These are phyloP conservation scores for Thalassiosira mediterranea DNA, from an alignment of 352 stramenopile species.

Conservation along the genomic window DNA sequence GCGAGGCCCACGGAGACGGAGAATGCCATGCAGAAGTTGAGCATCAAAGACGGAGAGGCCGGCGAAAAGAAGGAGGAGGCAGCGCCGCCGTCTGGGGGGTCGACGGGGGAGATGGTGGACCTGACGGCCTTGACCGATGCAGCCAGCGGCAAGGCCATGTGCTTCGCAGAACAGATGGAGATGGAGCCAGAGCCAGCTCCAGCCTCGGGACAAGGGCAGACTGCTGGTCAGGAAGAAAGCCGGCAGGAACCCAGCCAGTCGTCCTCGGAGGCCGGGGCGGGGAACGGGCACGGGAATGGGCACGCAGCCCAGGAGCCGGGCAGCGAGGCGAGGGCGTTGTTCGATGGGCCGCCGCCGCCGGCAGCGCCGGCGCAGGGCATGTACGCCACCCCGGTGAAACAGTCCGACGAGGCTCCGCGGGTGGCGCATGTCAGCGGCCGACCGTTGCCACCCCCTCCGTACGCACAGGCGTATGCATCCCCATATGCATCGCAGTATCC, in stretches of 20 bases:
- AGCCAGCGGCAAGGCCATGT: conserved; percentile 37
- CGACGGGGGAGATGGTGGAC: conserved; percentile 23
- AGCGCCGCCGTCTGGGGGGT: no score
- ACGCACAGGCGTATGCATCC: background rate
- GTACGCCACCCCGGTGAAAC: no score
- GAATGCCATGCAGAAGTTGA: background rate
- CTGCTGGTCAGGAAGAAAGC: background rate
- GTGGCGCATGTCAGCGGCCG: background rate
- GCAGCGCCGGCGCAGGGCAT: background rate
- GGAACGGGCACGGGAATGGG: background rate
- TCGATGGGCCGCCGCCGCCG: conserved; percentile 29
- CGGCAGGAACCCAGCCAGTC: background rate
- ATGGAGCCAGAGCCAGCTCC: conserved; percentile 44
- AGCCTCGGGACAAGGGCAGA: background rate
- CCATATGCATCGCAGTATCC: background rate
- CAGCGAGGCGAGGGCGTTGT: conserved; percentile 27
- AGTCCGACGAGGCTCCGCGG: background rate
- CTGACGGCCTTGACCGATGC: conserved; percentile 40
- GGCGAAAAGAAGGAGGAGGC: conserved; percentile 2
- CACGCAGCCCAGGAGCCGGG: background rate
- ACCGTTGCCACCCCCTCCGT: conserved; percentile 19
- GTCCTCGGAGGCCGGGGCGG: background rate
- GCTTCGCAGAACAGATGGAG: conserved; percentile 54
- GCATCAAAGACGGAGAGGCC: background rate
- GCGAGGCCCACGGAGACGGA: background rate